Evolutionary conservation across 495 filamentous ascomycete genomes (phyloP).

Genomic region (Parathielavia hyrcaniae): DNA sequence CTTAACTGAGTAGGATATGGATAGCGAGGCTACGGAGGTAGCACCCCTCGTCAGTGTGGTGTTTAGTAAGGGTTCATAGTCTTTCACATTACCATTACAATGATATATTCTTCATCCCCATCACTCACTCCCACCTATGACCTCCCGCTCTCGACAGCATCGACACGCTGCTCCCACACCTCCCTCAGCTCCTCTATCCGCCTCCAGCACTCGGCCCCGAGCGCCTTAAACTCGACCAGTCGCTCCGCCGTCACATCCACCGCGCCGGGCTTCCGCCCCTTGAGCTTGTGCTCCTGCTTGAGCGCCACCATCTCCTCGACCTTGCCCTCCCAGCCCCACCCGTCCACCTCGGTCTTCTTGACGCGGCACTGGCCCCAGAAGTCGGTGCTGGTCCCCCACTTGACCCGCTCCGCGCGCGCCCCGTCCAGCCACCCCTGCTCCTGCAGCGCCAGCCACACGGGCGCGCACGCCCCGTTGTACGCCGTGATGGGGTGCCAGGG

Average conservation of each 20-base stretch:
- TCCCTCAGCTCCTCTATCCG: slow-evolving; percentile 77
- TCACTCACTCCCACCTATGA: not conserved
- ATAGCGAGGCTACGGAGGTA: not conserved
- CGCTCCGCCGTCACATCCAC: slow-evolving; percentile 56
- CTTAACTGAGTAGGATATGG: not conserved
- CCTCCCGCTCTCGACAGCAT: not conserved
- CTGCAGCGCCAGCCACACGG: slow-evolving; percentile 72
- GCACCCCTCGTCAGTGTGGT: not conserved
- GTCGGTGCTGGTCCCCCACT: slow-evolving; percentile 77
- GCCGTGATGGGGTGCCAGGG: slow-evolving; percentile 75
- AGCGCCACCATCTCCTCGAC: slow-evolving; percentile 48
- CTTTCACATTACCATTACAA: slow-evolving; percentile 6
- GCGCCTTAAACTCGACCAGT: slow-evolving; percentile 63
- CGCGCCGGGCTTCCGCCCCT: slow-evolving; percentile 52
- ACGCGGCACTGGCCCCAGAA: slow-evolving; percentile 52
- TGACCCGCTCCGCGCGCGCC: slow-evolving; percentile 50
- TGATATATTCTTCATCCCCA: not conserved
- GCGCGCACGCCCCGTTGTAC: slow-evolving; percentile 70
- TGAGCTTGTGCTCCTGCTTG: slow-evolving; percentile 41
- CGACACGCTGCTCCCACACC: slow-evolving; percentile 62
- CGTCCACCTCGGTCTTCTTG: slow-evolving; percentile 69
- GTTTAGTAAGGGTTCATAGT: not conserved
- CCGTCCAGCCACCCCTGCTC: slow-evolving; percentile 60
- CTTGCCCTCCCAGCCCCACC: slow-evolving; percentile 75
- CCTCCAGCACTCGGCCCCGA: slow-evolving; percentile 68